phyloP scores from a whole-genome alignment of 2,329 filamentous ascomycete species.

The Gnomoniopsis smithogilvyi region DNA sequence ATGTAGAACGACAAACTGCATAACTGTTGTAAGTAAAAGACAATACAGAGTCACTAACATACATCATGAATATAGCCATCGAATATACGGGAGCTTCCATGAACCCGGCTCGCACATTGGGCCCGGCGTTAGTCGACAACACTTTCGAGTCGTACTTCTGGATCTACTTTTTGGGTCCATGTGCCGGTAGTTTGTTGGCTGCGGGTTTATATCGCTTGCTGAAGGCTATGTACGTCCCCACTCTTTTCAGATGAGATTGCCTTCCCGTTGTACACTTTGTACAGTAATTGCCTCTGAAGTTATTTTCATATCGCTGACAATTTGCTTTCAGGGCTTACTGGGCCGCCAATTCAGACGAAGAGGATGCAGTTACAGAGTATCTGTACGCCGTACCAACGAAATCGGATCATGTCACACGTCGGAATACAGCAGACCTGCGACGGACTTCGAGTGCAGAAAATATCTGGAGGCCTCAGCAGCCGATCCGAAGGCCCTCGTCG shows the following conservation, averaged over 20 bases:
- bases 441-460: no score
- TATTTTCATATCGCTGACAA: not conserved
- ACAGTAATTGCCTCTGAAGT: not conserved
- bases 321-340: conserved; percentile 27
- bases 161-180: conserved; percentile 50
- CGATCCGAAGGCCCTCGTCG: no score
- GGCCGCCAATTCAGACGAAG: conserved; percentile 26
- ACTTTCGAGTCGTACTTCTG: conserved; percentile 40
- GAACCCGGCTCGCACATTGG: conserved; percentile 45
- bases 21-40: not conserved
- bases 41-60: not conserved
- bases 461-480: no score
- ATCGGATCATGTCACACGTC: not conserved
- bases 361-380: conserved; percentile 2
- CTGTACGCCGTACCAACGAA: not conserved
- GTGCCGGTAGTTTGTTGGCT: conserved; percentile 43
- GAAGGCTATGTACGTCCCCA: conserved; percentile 25
- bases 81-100: conserved; percentile 40
- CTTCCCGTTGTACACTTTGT: no score
- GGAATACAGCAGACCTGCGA: not conserved
- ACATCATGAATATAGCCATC: conserved; percentile 24
- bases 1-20: not conserved
- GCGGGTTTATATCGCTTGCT: conserved; percentile 33
- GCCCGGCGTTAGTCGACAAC: conserved; percentile 37
- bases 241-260: no score